A percentile compares a stretch with the other conserved stretches of the same genome.
Evolutionary conservation across 2,329 filamentous ascomycete species (phyloP).

Genomic region (Lasiodiplodia hormozganensis): DNA sequence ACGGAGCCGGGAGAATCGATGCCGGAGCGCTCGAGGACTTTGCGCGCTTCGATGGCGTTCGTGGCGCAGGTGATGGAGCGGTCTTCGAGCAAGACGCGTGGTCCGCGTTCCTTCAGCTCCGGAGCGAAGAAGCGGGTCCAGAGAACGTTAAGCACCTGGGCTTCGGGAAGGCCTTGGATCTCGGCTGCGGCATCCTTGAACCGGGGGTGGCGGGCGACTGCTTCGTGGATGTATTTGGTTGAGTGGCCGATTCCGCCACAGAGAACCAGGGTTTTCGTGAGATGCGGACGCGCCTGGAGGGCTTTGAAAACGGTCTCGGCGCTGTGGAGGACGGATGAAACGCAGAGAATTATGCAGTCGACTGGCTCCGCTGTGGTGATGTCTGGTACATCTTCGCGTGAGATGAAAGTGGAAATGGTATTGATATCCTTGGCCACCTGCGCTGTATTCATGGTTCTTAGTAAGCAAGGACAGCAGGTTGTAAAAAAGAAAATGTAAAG

Average conservation of each 20-base stretch:
- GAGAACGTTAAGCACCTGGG: slow-evolving; percentile 49
- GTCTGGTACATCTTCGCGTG: slow-evolving; percentile 36
- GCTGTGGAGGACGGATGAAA: slow-evolving; percentile 46
- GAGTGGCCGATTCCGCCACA: slow-evolving; percentile 56
- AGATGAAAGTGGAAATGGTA: slow-evolving; percentile 39
- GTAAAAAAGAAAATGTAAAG: too few relatives aligned
- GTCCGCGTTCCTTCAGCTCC: slow-evolving; percentile 36
- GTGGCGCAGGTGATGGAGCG: slow-evolving; percentile 56
- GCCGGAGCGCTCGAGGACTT: slow-evolving; percentile 42
- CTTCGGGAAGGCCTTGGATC: slow-evolving; percentile 48
- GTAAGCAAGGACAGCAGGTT: too few relatives aligned
- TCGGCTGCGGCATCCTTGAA: slow-evolving; percentile 37
- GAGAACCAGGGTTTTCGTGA: slow-evolving; percentile 48
- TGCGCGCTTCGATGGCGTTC: slow-evolving; percentile 49
- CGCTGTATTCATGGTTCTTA: neutral
- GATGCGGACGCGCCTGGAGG: slow-evolving; percentile 38
- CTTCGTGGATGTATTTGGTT: slow-evolving; percentile 51
- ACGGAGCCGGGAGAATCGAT: slow-evolving; percentile 36
- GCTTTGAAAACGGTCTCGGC: slow-evolving; percentile 45
- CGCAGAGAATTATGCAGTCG: slow-evolving; percentile 51
- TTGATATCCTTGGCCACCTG: slow-evolving; percentile 38
- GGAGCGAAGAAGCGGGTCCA: slow-evolving; percentile 41
- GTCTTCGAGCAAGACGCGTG: slow-evolving; percentile 50
- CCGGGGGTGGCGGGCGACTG: slow-evolving; percentile 43
- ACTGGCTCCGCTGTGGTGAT: slow-evolving; percentile 34